Base-by-base conservation (phyloP, 2,329 filamentous ascomycete genomes). In the Rosellinia necatrix region DNA sequence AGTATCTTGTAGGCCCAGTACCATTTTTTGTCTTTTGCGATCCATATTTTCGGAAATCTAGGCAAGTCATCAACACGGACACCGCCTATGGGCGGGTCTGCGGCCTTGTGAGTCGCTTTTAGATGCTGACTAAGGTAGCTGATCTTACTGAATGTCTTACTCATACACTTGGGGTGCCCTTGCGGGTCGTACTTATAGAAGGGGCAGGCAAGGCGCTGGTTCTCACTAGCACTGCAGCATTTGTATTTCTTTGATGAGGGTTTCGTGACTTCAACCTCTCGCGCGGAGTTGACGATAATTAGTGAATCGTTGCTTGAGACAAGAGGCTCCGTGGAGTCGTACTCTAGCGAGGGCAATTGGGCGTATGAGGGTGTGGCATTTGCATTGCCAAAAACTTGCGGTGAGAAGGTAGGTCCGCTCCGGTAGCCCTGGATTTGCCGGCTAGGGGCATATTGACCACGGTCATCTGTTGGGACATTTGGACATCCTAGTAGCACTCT, bases 1-100 rank as follows among this genome's bases (percentile, higher is more conserved):
- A 58, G 29, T 25, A 54, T 44, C 22, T 29, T 41, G 44, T 50
- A 58, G 12, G 21, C 44, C 55, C 55, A 58, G 34, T 50, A 54
- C 55, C 55, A 58, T 37, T 58, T 58, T 21, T 50, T 35, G 10
- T 54, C 55, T 6, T 3, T 2, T 3, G 38, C 21, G 2, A 27
- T 1, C 21, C 55, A 41, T 5, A 41, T 58, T 10, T n/a, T 49
- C 7, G 55, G 44, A 29, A 58, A 58, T 3, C 3, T 8, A n/a
- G 38, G 44, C 27, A 54, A 3, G 3, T 22, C 8, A 12, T 57
- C 43, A 4, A 57, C 54, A 5, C 49, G 32, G 7, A 53, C 12
- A 19, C 54, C 54, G 10, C 54, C 54, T 1, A 24, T 57, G 3
- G 43, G 44, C 9, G 22, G n/a, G n/a, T n/a, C n/a, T n/a, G n/a